A percentile compares a stretch with the other conserved stretches of the same genome.
phyloP scores from a whole-genome alignment of 345 rosid genomes.

The Adansonia digitata region DNA sequence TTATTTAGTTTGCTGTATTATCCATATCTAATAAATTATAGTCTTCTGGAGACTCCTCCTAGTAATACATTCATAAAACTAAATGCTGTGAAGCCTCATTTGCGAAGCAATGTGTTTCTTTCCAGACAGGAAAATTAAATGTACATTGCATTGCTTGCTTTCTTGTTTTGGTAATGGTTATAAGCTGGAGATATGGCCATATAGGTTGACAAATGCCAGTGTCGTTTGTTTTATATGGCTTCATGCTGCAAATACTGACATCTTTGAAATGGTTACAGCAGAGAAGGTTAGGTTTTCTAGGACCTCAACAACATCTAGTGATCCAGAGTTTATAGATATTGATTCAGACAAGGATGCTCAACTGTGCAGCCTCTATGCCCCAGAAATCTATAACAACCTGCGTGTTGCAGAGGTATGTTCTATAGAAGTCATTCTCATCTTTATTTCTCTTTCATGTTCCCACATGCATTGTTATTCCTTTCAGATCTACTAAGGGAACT shows the following conservation, averaged over 20 bases:
- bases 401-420: constrained; percentile 75
- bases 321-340: constrained; percentile 44
- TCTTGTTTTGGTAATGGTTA: neutral
- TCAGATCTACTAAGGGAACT: constrained; percentile 8
- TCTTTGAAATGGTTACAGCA: constrained; percentile 32
- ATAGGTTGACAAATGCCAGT: neutral
- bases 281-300: constrained; percentile 27
- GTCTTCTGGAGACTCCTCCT: neutral
- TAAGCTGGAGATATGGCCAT: neutral
- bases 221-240: neutral
- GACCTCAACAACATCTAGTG: constrained; percentile 26
- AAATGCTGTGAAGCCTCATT: neutral
- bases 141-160: neutral
- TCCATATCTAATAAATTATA: neutral
- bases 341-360: constrained; percentile 67
- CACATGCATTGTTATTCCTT: neutral
- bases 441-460: neutral
- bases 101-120: neutral
- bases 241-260: constrained; percentile 9
- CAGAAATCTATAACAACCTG: constrained; percentile 60
- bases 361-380: constrained; percentile 72
- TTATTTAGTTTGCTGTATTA: neutral
- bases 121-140: neutral
- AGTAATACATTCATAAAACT: neutral
- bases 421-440: neutral